Percentiles rank a stretch among this genome's conserved stretches.
Conservation (phyloP, 768 basidiomycete species). For the Rhizopogon rudus region DNA sequence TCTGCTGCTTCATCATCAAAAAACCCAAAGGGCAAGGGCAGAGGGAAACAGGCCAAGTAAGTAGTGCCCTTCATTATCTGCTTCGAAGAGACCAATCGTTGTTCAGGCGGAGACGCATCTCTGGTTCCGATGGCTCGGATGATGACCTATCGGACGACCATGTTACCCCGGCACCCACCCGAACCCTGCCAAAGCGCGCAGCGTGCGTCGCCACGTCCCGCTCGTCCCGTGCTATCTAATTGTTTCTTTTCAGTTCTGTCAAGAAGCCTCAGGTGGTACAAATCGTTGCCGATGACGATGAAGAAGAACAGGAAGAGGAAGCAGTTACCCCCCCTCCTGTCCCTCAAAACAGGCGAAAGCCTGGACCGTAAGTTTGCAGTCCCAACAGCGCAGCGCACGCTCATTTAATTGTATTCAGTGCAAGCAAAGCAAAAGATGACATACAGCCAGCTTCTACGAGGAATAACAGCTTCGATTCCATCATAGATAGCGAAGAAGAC, state of each 20-base stretch:
- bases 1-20: constrained; percentile 24
- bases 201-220: constrained; percentile 39
- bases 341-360: not conserved
- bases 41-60: constrained; percentile 37
- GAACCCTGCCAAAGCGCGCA: constrained; percentile 51
- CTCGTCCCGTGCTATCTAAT: not conserved
- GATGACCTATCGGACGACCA: constrained; percentile 31
- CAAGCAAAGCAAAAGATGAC: constrained; percentile 10
- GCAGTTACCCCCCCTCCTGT: constrained; percentile 34
- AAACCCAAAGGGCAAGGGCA: constrained; percentile 21
- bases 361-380: constrained; percentile 7
- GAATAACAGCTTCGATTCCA: constrained; percentile 37
- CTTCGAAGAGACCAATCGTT: not conserved
- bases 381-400: not conserved
- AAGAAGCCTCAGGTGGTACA: constrained; percentile 32
- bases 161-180: constrained; percentile 35
- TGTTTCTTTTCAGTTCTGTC: constrained; percentile 25
- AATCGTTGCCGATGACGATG: constrained; percentile 15
- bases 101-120: constrained; percentile 50
- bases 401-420: constrained; percentile 6
- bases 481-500: constrained; percentile 51
- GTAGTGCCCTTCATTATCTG: constrained; percentile 10
- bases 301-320: constrained; percentile 38
- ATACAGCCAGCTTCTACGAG: constrained; percentile 8
- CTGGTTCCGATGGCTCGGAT: constrained; percentile 45